A percentile compares a stretch with the other conserved stretches of the same genome.
Evolutionary conservation across 306 rosid species (phyloP).

Genomic region (Citrullus amarus): DNA sequence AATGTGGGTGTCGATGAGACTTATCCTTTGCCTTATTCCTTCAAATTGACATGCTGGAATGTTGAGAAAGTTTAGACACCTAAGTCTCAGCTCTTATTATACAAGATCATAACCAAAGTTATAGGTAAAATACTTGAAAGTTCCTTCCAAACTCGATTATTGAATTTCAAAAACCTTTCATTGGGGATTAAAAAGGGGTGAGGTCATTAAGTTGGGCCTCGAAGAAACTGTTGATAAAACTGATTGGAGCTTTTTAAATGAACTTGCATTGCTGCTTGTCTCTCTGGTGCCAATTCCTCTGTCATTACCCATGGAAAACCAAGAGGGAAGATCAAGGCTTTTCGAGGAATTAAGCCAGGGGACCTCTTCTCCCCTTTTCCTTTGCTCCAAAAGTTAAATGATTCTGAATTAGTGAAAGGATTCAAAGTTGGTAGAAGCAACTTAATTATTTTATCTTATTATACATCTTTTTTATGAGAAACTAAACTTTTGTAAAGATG

Average conservation of each 20-base stretch:
- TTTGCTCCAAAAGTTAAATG: not conserved
- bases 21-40: not conserved
- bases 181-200: not conserved
- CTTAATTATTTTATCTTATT: not conserved
- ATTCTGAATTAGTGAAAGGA: not conserved
- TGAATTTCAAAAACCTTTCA: not conserved
- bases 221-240: not conserved
- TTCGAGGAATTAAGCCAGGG: not conserved
- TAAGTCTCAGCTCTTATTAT: not conserved
- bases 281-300: not conserved
- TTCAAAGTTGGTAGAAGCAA: not conserved
- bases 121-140: not conserved
- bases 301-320: too few species aligned
- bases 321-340: not conserved
- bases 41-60: not conserved
- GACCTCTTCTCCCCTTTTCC: not conserved
- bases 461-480: not conserved
- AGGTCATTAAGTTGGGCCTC: not conserved
- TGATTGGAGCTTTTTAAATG: not conserved
- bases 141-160: not conserved
- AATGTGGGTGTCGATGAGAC: not conserved
- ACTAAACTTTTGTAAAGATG: not conserved
- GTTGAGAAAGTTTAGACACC: not conserved
- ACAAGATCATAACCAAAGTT: not conserved
- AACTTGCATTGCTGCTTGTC: not conserved